Conservation (phyloP, 2,329 filamentous ascomycete species). For the Venturia nashicola region DNA sequence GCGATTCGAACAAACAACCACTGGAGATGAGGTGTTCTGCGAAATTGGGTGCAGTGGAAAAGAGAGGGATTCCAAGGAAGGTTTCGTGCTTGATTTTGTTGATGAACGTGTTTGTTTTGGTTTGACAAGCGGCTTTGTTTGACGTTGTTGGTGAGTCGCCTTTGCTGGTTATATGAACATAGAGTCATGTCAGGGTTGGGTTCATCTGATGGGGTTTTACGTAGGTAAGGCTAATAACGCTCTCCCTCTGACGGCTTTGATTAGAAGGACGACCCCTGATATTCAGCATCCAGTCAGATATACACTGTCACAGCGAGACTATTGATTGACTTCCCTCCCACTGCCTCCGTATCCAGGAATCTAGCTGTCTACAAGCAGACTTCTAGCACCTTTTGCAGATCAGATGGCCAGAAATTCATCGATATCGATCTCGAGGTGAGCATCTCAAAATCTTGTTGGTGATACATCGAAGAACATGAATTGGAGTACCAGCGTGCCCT, state of each 20-base stretch:
- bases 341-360: no score
- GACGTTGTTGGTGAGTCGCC: not conserved
- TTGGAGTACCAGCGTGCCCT: no score
- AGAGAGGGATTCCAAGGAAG: not conserved
- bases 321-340: no score
- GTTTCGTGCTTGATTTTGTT: not conserved
- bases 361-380: no score
- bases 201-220: not conserved
- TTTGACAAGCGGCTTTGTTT: not conserved
- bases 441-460: no score
- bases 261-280: no score
- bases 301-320: no score
- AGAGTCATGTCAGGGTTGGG: not conserved
- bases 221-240: not conserved
- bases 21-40: not conserved
- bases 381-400: not conserved
- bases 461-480: no score
- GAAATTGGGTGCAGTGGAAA: not conserved
- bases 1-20: not conserved
- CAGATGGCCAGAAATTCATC: no score
- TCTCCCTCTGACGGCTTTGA: not conserved
- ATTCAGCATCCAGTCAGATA: not conserved
- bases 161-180: not conserved
- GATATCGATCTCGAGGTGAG: no score
- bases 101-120: not conserved